phyloP scores from a whole-genome alignment of 306 rosid genomes.

The Acacia acuminata region DNA sequence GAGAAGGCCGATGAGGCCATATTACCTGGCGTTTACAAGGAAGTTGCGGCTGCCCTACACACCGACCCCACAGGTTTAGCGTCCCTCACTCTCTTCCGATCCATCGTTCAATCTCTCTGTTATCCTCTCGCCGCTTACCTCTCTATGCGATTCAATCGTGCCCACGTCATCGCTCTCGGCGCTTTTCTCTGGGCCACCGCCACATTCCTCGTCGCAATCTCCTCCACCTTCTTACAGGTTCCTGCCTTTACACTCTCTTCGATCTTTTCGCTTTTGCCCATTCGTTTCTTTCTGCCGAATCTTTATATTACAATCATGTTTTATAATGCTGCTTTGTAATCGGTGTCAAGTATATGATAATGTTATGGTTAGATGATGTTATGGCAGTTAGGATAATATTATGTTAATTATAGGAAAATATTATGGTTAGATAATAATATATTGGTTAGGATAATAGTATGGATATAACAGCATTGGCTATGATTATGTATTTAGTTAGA shows the following conservation, averaged over 20 bases:
- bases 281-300: not conserved
- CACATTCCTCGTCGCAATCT: slow-evolving; percentile 67
- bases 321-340: not conserved
- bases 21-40: slow-evolving; percentile 80
- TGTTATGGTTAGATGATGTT: too few relatives aligned
- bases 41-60: slow-evolving; percentile 66
- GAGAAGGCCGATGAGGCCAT: slow-evolving; percentile 78
- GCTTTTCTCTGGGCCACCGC: slow-evolving; percentile 81
- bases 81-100: slow-evolving; percentile 74
- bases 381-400: too few relatives aligned
- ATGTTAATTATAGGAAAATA: too few relatives aligned
- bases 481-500: too few relatives aligned
- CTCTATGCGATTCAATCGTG: slow-evolving; percentile 63
- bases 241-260: not conserved
- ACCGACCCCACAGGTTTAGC: slow-evolving; percentile 82
- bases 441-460: too few relatives aligned
- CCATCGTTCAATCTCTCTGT: slow-evolving; percentile 70
- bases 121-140: slow-evolving; percentile 58
- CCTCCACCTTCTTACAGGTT: slow-evolving; percentile 71
- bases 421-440: too few relatives aligned
- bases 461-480: too few relatives aligned
- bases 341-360: not conserved
- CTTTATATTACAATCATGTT: not conserved
- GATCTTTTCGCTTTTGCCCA: not conserved
- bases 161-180: slow-evolving; percentile 69